These are phyloP conservation scores for Aspergillus spinulosporus DNA, from an alignment of 2,329 filamentous ascomycete genomes.

Conservation along the genomic window DNA sequence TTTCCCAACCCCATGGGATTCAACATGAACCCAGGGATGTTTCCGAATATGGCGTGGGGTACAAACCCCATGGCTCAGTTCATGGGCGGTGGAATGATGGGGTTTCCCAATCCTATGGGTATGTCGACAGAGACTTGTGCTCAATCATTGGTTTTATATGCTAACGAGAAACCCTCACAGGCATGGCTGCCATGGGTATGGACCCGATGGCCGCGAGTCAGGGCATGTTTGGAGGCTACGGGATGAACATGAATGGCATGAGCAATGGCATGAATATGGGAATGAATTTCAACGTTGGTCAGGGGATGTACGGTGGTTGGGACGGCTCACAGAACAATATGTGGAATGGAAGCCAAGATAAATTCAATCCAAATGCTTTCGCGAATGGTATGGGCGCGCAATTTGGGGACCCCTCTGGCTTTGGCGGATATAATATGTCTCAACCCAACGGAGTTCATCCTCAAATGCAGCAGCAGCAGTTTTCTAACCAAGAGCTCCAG, in stretches of 20 bases:
- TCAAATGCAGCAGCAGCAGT: conserved; percentile 55
- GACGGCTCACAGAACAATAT: conserved; percentile 69
- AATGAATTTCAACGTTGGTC: conserved; percentile 42
- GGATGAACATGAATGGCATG: conserved; percentile 86
- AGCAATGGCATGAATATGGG: conserved; percentile 74
- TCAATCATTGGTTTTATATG: not conserved
- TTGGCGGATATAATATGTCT: conserved; percentile 68
- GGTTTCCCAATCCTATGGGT: conserved; percentile 90
- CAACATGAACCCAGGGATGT: conserved; percentile 51
- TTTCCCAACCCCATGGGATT: conserved; percentile 38
- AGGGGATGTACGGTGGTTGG: conserved; percentile 73
- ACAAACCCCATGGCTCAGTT: conserved; percentile 72
- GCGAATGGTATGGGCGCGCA: conserved; percentile 75
- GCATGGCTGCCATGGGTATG: conserved; percentile 81
- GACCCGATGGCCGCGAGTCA: conserved; percentile 57
- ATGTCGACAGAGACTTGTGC: conserved; percentile 24
- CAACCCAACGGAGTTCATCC: conserved; percentile 80
- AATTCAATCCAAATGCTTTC: conserved; percentile 81
- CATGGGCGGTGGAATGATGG: conserved; percentile 49
- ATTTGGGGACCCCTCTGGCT: conserved; percentile 76
- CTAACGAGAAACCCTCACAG: conserved; percentile 46
- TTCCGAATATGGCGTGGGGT: conserved; percentile 60
- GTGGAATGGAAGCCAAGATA: conserved; percentile 85
- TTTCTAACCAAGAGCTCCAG: conserved; percentile 63
- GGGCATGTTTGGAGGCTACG: conserved; percentile 52